A percentile compares a stretch with the other conserved stretches of the same genome.
Conservation (phyloP, 352 stramenopile species). For the Pythium aquatile region DNA sequence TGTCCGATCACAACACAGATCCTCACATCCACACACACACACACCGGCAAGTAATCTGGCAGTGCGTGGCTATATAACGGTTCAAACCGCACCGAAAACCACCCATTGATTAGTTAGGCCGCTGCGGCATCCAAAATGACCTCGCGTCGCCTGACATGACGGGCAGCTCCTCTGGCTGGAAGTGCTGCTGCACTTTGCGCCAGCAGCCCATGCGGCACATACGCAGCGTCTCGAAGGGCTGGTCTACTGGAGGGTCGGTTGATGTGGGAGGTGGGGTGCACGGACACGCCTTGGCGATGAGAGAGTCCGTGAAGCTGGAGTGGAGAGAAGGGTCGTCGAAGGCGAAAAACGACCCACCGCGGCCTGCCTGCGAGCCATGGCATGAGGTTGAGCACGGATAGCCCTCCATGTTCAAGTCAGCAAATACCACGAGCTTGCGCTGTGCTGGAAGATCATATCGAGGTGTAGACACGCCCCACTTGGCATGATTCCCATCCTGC, state of each 20-base stretch:
- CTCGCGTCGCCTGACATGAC: constrained; percentile 45
- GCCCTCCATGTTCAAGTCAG: constrained; percentile 80
- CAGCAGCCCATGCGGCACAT: constrained; percentile 71
- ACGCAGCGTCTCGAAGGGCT: constrained; percentile 42
- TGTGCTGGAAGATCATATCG: constrained; percentile 14
- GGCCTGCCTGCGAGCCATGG: constrained; percentile 70
- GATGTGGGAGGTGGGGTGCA: constrained; percentile 28
- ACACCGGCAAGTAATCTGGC: no score
- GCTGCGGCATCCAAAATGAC: constrained; percentile 40
- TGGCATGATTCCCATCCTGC: constrained; percentile 66
- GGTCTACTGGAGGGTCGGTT: not conserved
- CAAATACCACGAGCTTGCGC: constrained; percentile 49
- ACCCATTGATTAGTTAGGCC: no score
- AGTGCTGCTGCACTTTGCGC: constrained; percentile 50
- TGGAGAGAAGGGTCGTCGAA: constrained; percentile 46
- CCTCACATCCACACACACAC: no score
- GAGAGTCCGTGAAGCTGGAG: constrained; percentile 36
- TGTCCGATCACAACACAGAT: no score
- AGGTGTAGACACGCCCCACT: constrained; percentile 68
- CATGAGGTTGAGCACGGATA: constrained; percentile 73
- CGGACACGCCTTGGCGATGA: constrained; percentile 49
- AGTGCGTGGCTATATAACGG: no score
- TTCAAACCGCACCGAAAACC: no score
- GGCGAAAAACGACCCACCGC: constrained; percentile 71
- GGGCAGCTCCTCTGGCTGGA: constrained; percentile 39